phyloP scores from a whole-genome alignment of 2,329 filamentous ascomycete genomes.

The Anisogramma anomala region DNA sequence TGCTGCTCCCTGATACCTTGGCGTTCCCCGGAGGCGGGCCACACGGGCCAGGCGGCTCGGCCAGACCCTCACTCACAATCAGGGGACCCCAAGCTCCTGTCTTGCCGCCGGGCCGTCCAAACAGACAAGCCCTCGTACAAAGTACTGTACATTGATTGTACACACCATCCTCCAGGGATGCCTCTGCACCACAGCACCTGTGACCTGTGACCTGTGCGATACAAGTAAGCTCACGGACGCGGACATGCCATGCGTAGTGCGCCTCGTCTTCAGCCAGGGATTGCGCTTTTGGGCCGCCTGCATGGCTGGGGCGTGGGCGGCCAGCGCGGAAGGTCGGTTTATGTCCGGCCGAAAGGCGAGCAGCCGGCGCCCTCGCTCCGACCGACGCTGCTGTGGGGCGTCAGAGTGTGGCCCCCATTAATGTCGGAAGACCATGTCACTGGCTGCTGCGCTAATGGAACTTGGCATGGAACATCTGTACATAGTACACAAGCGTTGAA shows the following conservation, averaged over 20 bases:
- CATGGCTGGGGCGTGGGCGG: neutral
- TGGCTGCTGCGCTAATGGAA: too few relatives aligned
- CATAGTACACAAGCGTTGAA: too few relatives aligned
- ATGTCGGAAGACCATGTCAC: neutral
- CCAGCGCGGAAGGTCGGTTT: constrained; percentile 8
- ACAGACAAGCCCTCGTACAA: constrained; percentile 7
- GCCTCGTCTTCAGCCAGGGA: neutral
- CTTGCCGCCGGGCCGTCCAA: neutral
- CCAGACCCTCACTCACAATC: constrained; percentile 10
- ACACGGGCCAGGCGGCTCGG: constrained; percentile 13
- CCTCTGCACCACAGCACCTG: neutral
- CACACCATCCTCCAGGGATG: constrained; percentile 1
- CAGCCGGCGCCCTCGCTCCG: constrained; percentile 7
- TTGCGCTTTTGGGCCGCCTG: neutral
- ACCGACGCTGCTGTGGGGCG: constrained; percentile 1
- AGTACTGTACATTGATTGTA: neutral
- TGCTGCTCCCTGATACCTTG: constrained; percentile 1
- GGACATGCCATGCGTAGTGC: neutral
- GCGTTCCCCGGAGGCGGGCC: constrained; percentile 11
- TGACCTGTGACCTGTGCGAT: too few relatives aligned
- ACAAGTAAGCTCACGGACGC: too few relatives aligned
- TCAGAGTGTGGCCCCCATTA: constrained; percentile 2
- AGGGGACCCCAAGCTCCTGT: constrained; percentile 12
- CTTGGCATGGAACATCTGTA: too few relatives aligned
- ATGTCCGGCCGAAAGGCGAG: constrained; percentile 8